Percentiles rank a stretch among this genome's conserved stretches.
These are phyloP conservation scores for Thielaviopsis punctulata DNA, from an alignment of 2,329 filamentous ascomycete species.

Conservation along the genomic window DNA sequence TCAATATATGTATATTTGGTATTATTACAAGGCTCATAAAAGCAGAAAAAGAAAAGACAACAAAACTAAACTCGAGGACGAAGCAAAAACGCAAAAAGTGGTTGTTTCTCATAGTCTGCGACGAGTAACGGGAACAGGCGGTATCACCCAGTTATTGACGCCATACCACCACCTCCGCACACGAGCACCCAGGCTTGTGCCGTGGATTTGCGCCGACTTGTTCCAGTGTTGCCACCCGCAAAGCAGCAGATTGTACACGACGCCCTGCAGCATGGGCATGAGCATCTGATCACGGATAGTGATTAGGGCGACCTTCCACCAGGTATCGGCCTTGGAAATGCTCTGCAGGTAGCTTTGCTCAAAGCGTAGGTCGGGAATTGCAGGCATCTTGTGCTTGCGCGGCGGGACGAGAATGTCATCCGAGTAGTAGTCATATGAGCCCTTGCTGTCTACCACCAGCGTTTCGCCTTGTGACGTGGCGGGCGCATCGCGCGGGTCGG, in stretches of 20 bases:
- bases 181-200: conserved; percentile 57
- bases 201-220: conserved; percentile 55
- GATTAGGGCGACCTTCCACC: conserved; percentile 66
- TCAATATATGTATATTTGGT: neutral
- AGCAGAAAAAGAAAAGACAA: neutral
- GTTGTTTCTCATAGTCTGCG: conserved; percentile 5
- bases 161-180: conserved; percentile 87
- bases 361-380: conserved; percentile 79
- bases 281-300: conserved; percentile 81
- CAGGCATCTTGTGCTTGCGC: conserved; percentile 32
- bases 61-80: neutral
- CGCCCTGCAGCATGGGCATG: conserved; percentile 73
- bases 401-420: conserved; percentile 46
- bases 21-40: neutral
- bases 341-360: conserved; percentile 96
- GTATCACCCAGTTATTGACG: conserved; percentile 78
- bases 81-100: neutral
- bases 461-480: conserved; percentile 8
- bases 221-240: conserved; percentile 89
- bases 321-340: conserved; percentile 62
- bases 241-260: conserved; percentile 72
- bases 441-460: conserved; percentile 6
- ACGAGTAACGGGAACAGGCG: conserved; percentile 18
- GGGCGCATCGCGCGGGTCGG: conserved; percentile 10
- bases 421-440: conserved; percentile 44